A percentile compares a stretch with the other conserved stretches of the same genome.
These are phyloP conservation scores for Syncephalastrum monosporum DNA, from an alignment of 371 early-diverging fungal species.

Conservation along the genomic window DNA sequence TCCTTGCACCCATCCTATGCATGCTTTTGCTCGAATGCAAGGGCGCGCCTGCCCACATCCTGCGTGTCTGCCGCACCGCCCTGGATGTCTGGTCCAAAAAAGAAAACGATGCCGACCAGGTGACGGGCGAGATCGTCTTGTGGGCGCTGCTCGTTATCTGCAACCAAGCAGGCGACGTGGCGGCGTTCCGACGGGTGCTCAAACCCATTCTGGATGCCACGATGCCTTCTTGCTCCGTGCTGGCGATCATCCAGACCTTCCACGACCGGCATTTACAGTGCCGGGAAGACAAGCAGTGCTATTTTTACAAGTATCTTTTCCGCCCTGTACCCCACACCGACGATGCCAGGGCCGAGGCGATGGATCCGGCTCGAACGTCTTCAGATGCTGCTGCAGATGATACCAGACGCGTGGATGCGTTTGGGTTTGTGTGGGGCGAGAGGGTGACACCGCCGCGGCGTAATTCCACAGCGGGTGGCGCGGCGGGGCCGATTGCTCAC, in stretches of 20 bases:
- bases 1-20: slow-evolving; percentile 34
- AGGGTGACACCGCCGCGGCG: slow-evolving; percentile 8
- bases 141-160: slow-evolving; percentile 35
- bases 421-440: slow-evolving; percentile 18
- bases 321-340: slow-evolving; percentile 23
- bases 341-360: slow-evolving; percentile 3
- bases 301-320: slow-evolving; percentile 37
- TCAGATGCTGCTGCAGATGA: neutral
- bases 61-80: slow-evolving; percentile 23
- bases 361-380: no score
- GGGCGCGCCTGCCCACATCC: slow-evolving; percentile 17
- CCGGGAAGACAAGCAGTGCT: slow-evolving; percentile 15
- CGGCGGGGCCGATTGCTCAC: slow-evolving; percentile 18
- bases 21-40: slow-evolving; percentile 30
- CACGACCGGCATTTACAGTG: slow-evolving; percentile 28
- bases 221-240: slow-evolving; percentile 17
- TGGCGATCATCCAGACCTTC: slow-evolving; percentile 33
- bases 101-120: slow-evolving; percentile 7
- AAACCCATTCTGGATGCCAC: neutral
- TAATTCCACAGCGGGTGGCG: slow-evolving; percentile 3
- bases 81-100: slow-evolving; percentile 32
- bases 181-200: slow-evolving; percentile 20
- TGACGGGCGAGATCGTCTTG: neutral
- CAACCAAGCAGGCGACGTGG: slow-evolving; percentile 23
- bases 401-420: slow-evolving; percentile 14